Evolutionary conservation across 768 basidiomycete species (phyloP), one percentile per base, ranked within the genome.

Genomic region (Mycena vulgaris): DNA sequence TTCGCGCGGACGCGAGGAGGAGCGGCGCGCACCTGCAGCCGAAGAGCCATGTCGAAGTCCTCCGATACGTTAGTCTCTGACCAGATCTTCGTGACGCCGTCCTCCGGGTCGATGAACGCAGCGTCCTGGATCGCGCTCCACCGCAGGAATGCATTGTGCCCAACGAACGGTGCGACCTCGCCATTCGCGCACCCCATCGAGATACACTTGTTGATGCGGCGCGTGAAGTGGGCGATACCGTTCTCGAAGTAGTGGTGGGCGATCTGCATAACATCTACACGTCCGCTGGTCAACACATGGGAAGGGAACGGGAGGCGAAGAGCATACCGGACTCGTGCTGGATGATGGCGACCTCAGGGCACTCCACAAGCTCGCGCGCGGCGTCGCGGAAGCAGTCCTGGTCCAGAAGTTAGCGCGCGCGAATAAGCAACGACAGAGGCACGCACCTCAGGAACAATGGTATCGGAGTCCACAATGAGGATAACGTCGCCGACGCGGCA

Each of bases 51-150:
- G 75, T 93, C 92, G 72, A 94, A 95, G 77, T 94, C 94, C 76
- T 95, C 94, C 14, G 92, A 93, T 0, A 93, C 93, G 76, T 94
- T 95, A 33, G 82, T 81, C 81, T 95, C 94, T 1, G 92, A 93
- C 94, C 94, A 95, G 62, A 94, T 89, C 83, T 93, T 94, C 79
- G 81, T 87, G 39, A 88, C 76, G 2, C 87, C 89, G 76, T 93
- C 93, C 6, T 81, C 88, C 5, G 83, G 77, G 75, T 96, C 93
- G 51, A 91, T 77, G 67, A 93, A 93, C 23, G 93, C 89, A 0
- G 94, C 93, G 68, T 96, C 95, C 78, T 97, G 95, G 27, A 96
- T 83, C 2, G 95, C 95, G 3, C 90, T 89, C 95, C 95, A 97
- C 23, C 95, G 90, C 55, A 97, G 84, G 80, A 96, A 97, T 8